Evolutionary conservation across 202 grass and related monocot genomes (phyloP), one percentile per base, ranked within the genome.

Genomic region (Musa balbisiana): DNA sequence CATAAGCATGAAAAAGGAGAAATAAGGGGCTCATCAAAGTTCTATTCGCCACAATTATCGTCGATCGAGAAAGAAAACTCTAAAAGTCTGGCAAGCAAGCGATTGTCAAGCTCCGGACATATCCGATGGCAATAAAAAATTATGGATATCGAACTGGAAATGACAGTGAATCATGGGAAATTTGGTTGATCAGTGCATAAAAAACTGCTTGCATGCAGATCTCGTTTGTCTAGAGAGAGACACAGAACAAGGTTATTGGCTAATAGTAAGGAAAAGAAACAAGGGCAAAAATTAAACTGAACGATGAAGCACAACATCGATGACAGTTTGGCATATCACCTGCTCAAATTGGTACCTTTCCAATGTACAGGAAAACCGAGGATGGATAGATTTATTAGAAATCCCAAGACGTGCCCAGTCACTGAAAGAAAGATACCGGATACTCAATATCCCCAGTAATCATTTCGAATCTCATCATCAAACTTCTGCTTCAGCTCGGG

Each of bases 401-500:
- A 53, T 71, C 82, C 25, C 69, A 75, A 65, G 55, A 68, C 17
- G 24, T 72, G 19, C 10, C 1, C 49, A 73, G 11, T 20, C 43
- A 69, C 33, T 69, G 29, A 67, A 11, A 49, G 20, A 15, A 13
- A 73, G 23, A 26, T 79, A n/a, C 73, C 62, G 22, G 50, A 13
- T 80, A 64, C 68, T 92, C 80, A 96, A 74, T 96, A 96, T 69
- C 92, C 92, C 92, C 92, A 96, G 79, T 92, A 71, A 51, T 96
- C 92, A 19, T 96, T 96, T 49, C 92, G 87, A 69, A 96, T 96
- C 84, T 96, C 92, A 74, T 96, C 92, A 3, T 93, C 90, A 24
- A 93, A 97, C 83, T 91, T 91, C 84, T 97, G 84, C 81, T 81
- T 91, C 33, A 97, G 79, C 78, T 93, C 90, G 79, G 93, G 93